These are phyloP conservation scores for Solanum phureja DNA, from an alignment of 257 asterid genomes.

Conservation along the genomic window DNA sequence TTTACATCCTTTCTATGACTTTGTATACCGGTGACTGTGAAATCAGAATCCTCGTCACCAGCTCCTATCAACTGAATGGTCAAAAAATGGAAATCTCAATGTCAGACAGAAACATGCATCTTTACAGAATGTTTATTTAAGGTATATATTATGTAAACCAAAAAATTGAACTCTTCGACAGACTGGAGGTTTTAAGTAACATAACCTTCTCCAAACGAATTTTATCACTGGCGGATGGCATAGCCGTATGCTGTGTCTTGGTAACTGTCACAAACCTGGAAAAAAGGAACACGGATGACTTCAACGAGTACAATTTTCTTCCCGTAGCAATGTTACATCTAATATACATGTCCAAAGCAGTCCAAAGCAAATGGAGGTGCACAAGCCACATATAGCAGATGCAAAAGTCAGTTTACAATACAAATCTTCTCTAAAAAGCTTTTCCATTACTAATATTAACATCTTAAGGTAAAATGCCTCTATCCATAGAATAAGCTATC, in stretches of 20 bases:
- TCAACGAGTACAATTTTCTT: not conserved
- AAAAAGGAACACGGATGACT: not conserved
- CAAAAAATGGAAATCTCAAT: not conserved
- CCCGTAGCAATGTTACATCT: not conserved
- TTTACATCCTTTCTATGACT: constrained; percentile 16
- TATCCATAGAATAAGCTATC: not conserved
- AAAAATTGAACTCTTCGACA: not conserved
- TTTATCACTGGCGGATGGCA: constrained; percentile 73
- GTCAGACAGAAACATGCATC: not conserved
- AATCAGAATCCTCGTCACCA: constrained; percentile 48
- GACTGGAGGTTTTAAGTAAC: not conserved
- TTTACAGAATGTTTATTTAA: not conserved
- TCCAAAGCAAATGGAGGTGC: not conserved
- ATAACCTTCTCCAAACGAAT: constrained; percentile 75
- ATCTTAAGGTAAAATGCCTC: not conserved
- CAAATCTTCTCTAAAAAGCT: not conserved
- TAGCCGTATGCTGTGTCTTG: constrained; percentile 60
- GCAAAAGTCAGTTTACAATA: not conserved
- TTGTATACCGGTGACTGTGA: constrained; percentile 27
- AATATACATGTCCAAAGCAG: too few relatives aligned
- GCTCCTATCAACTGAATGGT: constrained; percentile 69
- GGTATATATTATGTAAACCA: not conserved
- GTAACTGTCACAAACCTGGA: constrained; percentile 79
- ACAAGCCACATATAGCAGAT: not conserved
- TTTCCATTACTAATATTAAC: not conserved